phyloP scores from a whole-genome alignment of 805 yeast genomes.

The Saccharomycopsis sp. region DNA sequence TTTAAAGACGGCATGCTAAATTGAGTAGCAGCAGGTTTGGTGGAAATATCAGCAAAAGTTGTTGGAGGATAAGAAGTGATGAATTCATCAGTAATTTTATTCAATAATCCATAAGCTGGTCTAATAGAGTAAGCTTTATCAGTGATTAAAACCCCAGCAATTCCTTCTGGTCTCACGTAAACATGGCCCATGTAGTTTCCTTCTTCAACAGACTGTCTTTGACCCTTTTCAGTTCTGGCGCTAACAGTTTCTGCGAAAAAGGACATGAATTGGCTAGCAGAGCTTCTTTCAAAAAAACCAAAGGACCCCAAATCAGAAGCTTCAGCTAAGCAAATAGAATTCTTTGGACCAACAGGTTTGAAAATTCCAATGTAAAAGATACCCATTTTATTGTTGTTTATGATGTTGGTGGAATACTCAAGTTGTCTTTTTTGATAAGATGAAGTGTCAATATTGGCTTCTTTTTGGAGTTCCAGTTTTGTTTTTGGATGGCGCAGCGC shows the following conservation, averaged over 20 bases:
- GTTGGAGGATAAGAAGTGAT: slow-evolving; percentile 66
- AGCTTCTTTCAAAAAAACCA: slow-evolving; percentile 75
- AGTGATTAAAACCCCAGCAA: slow-evolving; percentile 84
- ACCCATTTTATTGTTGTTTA: slow-evolving; percentile 45
- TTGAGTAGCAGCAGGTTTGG: slow-evolving; percentile 23
- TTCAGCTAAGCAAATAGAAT: slow-evolving; percentile 65
- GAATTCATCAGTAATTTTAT: slow-evolving; percentile 87
- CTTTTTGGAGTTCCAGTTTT: too few relatives aligned
- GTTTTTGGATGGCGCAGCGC: too few relatives aligned
- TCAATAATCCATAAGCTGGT: slow-evolving; percentile 88
- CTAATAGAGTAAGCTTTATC: slow-evolving; percentile 95
- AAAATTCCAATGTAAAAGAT: slow-evolving; percentile 83
- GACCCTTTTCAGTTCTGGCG: slow-evolving; percentile 77
- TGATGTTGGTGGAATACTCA: slow-evolving; percentile 1
- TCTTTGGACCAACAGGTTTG: slow-evolving; percentile 45
- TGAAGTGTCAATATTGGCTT: too few relatives aligned
- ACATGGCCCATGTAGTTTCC: slow-evolving; percentile 81
- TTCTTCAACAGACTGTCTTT: slow-evolving; percentile 91
- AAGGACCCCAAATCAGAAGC: slow-evolving; percentile 80
- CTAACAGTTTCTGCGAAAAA: slow-evolving; percentile 89
- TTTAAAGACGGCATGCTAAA: slow-evolving; percentile 53
- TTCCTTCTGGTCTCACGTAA: slow-evolving; percentile 79
- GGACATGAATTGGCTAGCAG: slow-evolving; percentile 88
- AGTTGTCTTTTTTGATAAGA: too few relatives aligned
- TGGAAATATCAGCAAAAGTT: slow-evolving; percentile 33